Base-by-base conservation (phyloP, 2,329 filamentous ascomycete species). In the Akanthomyces dipterigenus region DNA sequence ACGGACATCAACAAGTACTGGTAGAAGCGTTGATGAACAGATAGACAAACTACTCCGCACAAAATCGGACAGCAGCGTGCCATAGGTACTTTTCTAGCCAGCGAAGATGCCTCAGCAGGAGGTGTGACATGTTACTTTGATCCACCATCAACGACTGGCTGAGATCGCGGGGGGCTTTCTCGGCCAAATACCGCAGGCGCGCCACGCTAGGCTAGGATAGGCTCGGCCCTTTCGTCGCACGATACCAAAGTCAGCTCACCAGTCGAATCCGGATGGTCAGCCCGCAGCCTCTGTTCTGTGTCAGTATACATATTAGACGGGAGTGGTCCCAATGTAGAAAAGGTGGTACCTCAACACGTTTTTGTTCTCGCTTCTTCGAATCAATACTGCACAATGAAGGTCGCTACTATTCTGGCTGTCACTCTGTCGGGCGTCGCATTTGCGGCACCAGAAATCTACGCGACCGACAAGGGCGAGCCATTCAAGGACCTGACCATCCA, bases 171-270 rank as follows among this genome's bases (percentile, higher is more conserved):
- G 58, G 42, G 18, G 12, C 14, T 26, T 28, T 49, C 50, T 61
- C 58, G 50, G 58, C 34, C 58, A 55, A 55, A 48, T 55, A 31
- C 58, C 50, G 50, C 58, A 49, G n/a, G 22, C n/a, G 22, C 58
- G 8, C 49, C 40, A 53, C 57, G 45, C 50, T 24, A 55, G 8
- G 31, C 31, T 42, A 26, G 26, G 18, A 55, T 36, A 40, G 50
- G 50, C 16, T 55, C 50, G 49, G 49, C 14, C 43, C 58, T 61
- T 55, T 49, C 31, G 18, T 26, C 43, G 26, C 31, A 42, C 53
- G 24, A 36, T 20, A 31, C 3, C 28, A 8, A 6, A 38, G 38
- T 54, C 36, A 34, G 46, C 56, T 26, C 56, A n/a, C 45, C 36
- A 45, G 36, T 40, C 16, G 40, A n/a, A 36, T 31, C 18, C 36